Evolutionary conservation across 495 filamentous ascomycete genomes (phyloP).

Genomic region (Tuber indicum): DNA sequence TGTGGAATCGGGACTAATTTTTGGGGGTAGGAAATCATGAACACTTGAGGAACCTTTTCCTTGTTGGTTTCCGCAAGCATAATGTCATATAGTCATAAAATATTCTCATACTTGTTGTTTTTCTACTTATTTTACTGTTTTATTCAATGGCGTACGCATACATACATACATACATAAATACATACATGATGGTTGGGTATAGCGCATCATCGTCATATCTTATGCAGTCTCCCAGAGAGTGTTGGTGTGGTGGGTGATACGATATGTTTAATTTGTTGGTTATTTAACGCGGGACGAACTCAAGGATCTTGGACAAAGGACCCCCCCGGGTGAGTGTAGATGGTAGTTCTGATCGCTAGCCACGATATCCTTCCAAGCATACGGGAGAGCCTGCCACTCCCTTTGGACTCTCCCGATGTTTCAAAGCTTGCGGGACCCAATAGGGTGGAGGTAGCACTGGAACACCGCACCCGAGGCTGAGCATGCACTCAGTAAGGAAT

Average conservation of each 20-base stretch:
- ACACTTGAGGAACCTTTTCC: conserved; percentile 2
- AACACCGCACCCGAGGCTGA: neutral
- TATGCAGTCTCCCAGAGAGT: neutral
- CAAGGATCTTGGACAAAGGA: neutral
- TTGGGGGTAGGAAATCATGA: conserved; percentile 24
- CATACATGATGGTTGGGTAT: neutral
- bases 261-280: neutral
- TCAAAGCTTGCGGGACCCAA: neutral
- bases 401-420: neutral
- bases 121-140: neutral
- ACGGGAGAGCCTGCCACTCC: neutral
- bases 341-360: neutral
- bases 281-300: neutral
- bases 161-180: neutral
- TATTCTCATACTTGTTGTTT: neutral
- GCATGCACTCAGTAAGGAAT: neutral
- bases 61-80: neutral
- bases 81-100: neutral
- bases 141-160: neutral
- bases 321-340: neutral
- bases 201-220: neutral
- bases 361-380: neutral
- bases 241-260: neutral
- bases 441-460: neutral
- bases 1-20: neutral